phyloP scores from a whole-genome alignment of 2,329 filamentous ascomycete genomes.

The Fusarium dlaminii region DNA sequence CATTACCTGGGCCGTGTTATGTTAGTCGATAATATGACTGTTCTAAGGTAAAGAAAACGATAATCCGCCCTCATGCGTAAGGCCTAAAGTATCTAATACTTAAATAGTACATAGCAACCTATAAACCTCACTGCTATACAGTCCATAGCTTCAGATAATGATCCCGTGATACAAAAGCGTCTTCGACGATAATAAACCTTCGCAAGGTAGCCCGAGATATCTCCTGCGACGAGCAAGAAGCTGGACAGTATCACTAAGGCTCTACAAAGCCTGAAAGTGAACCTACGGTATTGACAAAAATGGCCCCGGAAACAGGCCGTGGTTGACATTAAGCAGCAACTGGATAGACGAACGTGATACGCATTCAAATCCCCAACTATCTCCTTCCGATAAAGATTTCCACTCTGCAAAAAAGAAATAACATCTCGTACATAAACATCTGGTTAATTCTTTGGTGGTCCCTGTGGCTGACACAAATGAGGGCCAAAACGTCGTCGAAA shows the following conservation, averaged over 20 bases:
- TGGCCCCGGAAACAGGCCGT: not conserved
- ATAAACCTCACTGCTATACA: too few species aligned
- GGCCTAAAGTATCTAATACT: too few species aligned
- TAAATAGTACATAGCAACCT: too few species aligned
- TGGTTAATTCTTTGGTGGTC: not conserved
- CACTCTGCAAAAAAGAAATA: not conserved
- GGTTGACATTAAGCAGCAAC: not conserved
- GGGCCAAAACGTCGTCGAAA: not conserved
- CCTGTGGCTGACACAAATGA: not conserved
- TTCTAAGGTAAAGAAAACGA: too few species aligned
- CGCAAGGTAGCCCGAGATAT: too few species aligned
- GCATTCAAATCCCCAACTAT: not conserved
- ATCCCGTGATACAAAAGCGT: too few species aligned
- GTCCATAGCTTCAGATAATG: too few species aligned
- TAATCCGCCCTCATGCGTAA: too few species aligned
- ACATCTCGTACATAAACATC: not conserved
- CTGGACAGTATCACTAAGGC: not conserved
- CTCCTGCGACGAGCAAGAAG: too few species aligned
- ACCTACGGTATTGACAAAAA: not conserved
- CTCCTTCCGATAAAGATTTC: not conserved
- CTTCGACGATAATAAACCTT: too few species aligned
- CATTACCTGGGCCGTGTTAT: too few species aligned
- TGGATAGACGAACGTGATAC: not conserved
- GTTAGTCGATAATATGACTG: too few species aligned
- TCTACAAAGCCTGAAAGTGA: not conserved